These are phyloP conservation scores for Diplodia intermedia DNA, from an alignment of 2,329 filamentous ascomycete genomes.

Conservation along the genomic window DNA sequence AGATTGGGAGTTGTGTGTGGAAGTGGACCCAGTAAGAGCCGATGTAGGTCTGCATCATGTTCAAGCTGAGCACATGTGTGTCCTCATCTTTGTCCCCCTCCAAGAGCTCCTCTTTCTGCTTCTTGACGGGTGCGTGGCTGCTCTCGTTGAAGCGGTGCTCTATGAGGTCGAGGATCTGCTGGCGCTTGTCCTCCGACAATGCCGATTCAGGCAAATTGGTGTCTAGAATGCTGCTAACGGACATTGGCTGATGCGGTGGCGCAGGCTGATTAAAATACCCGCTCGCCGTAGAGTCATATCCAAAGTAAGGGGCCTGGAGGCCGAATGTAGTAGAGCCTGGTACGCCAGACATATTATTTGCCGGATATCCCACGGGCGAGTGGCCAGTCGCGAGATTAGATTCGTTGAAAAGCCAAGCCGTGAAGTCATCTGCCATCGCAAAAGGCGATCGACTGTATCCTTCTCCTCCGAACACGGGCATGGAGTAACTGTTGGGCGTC, in stretches of 20 bases:
- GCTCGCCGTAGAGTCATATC: slow-evolving; percentile 57
- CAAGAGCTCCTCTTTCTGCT: slow-evolving; percentile 77
- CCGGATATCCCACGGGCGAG: slow-evolving; percentile 49
- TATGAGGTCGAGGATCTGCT: slow-evolving; percentile 83
- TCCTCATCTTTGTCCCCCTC: slow-evolving; percentile 73
- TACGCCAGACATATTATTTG: slow-evolving; percentile 44
- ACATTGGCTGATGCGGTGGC: slow-evolving; percentile 80
- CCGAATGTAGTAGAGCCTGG: slow-evolving; percentile 52
- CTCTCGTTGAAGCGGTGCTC: slow-evolving; percentile 81
- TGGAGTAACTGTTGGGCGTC: slow-evolving; percentile 63
- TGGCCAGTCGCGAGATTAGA: slow-evolving; percentile 55
- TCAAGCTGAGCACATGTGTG: slow-evolving; percentile 74
- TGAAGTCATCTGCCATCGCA: slow-evolving; percentile 85
- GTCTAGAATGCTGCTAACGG: slow-evolving; percentile 83
- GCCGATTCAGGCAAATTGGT: slow-evolving; percentile 78
- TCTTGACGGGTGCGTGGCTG: slow-evolving; percentile 74
- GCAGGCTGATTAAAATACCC: slow-evolving; percentile 57
- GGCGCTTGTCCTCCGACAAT: slow-evolving; percentile 86
- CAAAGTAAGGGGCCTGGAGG: slow-evolving; percentile 59
- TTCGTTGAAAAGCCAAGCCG: slow-evolving; percentile 82
- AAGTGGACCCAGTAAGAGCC: slow-evolving; percentile 94
- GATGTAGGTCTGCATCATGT: slow-evolving; percentile 94
- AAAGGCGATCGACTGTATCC: slow-evolving; percentile 86
- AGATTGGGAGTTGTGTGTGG: slow-evolving; percentile 89
- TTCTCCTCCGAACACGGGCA: slow-evolving; percentile 87